Evolutionary conservation across 176 grass and related monocot species (phyloP).

Genomic region (Bromus sterilis): DNA sequence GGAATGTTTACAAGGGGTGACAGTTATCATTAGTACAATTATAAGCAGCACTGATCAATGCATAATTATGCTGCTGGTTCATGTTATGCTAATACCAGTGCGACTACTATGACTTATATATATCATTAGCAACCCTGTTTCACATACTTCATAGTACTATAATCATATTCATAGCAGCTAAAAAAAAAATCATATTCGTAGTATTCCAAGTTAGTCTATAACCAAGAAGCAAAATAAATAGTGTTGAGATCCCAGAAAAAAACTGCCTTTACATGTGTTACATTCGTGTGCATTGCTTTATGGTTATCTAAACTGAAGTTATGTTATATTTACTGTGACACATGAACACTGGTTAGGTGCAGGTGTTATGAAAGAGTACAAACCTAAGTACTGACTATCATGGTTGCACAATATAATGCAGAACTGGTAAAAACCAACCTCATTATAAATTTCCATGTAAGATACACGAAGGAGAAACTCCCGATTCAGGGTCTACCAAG

Average conservation of each 20-base stretch:
- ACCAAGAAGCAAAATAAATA: not conserved
- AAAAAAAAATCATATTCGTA: too few species aligned
- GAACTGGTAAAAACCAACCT: conserved; percentile 44
- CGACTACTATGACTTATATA: not conserved
- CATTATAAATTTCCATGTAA: conserved; percentile 99
- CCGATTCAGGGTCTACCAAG: conserved; percentile 68
- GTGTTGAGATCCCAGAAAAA: not conserved
- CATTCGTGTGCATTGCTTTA: not conserved
- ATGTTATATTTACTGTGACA: not conserved
- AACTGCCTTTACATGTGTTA: not conserved
- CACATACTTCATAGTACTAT: not conserved
- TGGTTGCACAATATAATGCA: not conserved
- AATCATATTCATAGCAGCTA: too few species aligned
- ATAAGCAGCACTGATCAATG: not conserved
- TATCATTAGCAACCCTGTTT: not conserved
- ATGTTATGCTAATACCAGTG: not conserved
- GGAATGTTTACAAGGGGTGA: not conserved
- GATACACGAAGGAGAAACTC: conserved; percentile 99
- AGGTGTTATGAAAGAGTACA: not conserved
- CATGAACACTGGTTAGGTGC: not conserved
- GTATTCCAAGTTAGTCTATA: not conserved
- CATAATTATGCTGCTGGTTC: not conserved
- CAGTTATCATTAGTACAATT: not conserved
- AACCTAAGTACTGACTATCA: not conserved
- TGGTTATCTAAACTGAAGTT: not conserved